These are phyloP conservation scores for Aureobasidium vineae DNA, from an alignment of 2,329 filamentous ascomycete species.

Conservation along the genomic window DNA sequence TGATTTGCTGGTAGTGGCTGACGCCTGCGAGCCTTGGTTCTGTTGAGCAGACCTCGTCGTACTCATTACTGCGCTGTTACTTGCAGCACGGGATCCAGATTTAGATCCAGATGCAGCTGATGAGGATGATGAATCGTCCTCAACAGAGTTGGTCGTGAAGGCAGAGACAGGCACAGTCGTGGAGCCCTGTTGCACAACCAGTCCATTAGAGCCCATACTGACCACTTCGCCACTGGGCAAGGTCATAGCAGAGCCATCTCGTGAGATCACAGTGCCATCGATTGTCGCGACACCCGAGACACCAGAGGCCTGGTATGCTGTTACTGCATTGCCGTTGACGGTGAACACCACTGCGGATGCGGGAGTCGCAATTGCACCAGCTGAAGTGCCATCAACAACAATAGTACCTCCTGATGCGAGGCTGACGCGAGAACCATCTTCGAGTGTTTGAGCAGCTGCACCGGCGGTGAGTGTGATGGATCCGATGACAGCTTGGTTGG, in stretches of 20 bases:
- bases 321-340: slow-evolving; percentile 28
- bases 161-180: slow-evolving; percentile 1
- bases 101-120: background rate
- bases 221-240: slow-evolving; percentile 29
- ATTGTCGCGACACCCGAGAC: slow-evolving; percentile 24
- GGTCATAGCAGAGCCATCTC: slow-evolving; percentile 28
- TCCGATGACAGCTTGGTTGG: slow-evolving; percentile 28
- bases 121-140: background rate
- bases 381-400: slow-evolving; percentile 5
- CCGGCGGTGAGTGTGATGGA: slow-evolving; percentile 28
- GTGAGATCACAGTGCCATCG: slow-evolving; percentile 28
- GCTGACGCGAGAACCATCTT: slow-evolving; percentile 30
- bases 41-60: slow-evolving; percentile 1
- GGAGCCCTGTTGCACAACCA: slow-evolving; percentile 12
- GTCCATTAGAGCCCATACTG: slow-evolving; percentile 25
- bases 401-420: slow-evolving; percentile 27
- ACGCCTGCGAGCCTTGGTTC: background rate
- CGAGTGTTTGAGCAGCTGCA: slow-evolving; percentile 29
- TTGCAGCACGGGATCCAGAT: background rate
- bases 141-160: background rate
- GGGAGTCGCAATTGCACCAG: background rate
- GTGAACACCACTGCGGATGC: slow-evolving; percentile 26
- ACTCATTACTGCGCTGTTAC: background rate
- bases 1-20: background rate
- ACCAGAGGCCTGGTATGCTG: slow-evolving; percentile 23